phyloP scores from a whole-genome alignment of 2,329 filamentous ascomycete genomes.

The Sphaerulina populicola region DNA sequence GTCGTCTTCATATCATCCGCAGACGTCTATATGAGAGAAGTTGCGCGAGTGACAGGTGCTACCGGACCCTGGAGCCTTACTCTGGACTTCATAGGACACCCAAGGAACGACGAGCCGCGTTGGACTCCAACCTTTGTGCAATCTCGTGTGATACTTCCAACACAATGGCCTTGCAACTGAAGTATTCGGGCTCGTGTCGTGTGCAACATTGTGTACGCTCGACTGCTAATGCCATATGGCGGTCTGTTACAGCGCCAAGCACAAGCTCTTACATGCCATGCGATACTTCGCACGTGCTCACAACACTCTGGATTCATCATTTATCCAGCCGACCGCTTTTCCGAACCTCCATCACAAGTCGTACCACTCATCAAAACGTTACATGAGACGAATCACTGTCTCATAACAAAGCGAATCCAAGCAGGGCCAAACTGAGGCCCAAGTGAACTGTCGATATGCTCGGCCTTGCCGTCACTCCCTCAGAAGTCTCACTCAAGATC shows the following conservation, averaged over 20 bases:
- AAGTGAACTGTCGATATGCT: slow-evolving; percentile 12
- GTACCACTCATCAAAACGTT: slow-evolving; percentile 12
- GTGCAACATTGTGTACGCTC: slow-evolving; percentile 4
- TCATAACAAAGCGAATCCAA: slow-evolving; percentile 15
- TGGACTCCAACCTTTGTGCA: not conserved
- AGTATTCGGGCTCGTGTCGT: slow-evolving; percentile 4
- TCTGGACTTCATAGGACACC: not conserved
- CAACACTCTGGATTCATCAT: too few relatives aligned
- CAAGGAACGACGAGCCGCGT: not conserved
- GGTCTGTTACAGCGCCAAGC: not conserved
- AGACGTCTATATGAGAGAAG: not conserved
- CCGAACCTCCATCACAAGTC: slow-evolving; percentile 1
- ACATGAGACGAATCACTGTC: slow-evolving; percentile 8
- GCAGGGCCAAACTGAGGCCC: slow-evolving; percentile 15
- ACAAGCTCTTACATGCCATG: too few relatives aligned
- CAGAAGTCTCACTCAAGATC: slow-evolving; percentile 12
- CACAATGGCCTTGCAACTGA: not conserved
- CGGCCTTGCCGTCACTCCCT: slow-evolving; percentile 4
- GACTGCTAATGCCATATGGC: not conserved
- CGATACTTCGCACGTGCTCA: too few relatives aligned
- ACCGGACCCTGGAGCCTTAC: not conserved
- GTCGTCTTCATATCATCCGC: not conserved
- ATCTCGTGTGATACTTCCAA: not conserved
- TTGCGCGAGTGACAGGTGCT: not conserved
- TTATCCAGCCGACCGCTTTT: not conserved